phyloP scores from a whole-genome alignment of 2,329 filamentous ascomycete species.

The Colletotrichum gloeosporioides region DNA sequence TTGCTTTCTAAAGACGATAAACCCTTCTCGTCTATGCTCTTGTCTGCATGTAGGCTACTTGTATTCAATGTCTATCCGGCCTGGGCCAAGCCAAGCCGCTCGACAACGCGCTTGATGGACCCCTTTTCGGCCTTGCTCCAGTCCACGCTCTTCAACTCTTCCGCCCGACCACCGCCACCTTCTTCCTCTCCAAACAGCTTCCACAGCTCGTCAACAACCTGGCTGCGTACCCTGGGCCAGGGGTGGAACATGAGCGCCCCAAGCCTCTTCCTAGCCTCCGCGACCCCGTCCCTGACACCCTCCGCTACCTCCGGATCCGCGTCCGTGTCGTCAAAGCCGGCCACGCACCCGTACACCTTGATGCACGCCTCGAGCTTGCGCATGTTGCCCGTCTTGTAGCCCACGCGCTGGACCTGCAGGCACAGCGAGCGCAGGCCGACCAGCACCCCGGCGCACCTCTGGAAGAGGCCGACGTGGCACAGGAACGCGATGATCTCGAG shows the following conservation, averaged over 20 bases:
- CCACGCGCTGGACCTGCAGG: constrained; percentile 74
- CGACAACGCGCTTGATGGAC: constrained; percentile 47
- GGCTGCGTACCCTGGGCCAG: constrained; percentile 74
- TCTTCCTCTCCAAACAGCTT: constrained; percentile 37
- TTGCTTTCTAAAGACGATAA: neutral
- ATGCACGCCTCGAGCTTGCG: constrained; percentile 82
- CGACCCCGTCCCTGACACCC: constrained; percentile 49
- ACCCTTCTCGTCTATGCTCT: neutral
- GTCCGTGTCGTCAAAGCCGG: constrained; percentile 36
- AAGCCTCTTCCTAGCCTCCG: constrained; percentile 70
- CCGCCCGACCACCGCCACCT: constrained; percentile 20
- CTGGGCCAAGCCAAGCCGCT: constrained; percentile 45
- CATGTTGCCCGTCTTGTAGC: constrained; percentile 84
- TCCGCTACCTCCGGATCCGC: constrained; percentile 23
- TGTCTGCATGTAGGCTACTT: neutral
- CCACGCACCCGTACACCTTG: constrained; percentile 78
- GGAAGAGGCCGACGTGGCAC: constrained; percentile 65
- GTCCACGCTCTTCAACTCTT: constrained; percentile 56
- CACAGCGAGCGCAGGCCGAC: constrained; percentile 65
- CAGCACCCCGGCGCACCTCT: constrained; percentile 32
- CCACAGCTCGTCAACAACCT: constrained; percentile 68
- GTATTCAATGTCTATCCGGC: neutral
- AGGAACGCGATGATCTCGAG: constrained; percentile 82
- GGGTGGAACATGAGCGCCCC: constrained; percentile 78
- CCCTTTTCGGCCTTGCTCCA: constrained; percentile 61